Conservation (phyloP, 2,329 filamentous ascomycete species). For the Fusarium coicis region DNA sequence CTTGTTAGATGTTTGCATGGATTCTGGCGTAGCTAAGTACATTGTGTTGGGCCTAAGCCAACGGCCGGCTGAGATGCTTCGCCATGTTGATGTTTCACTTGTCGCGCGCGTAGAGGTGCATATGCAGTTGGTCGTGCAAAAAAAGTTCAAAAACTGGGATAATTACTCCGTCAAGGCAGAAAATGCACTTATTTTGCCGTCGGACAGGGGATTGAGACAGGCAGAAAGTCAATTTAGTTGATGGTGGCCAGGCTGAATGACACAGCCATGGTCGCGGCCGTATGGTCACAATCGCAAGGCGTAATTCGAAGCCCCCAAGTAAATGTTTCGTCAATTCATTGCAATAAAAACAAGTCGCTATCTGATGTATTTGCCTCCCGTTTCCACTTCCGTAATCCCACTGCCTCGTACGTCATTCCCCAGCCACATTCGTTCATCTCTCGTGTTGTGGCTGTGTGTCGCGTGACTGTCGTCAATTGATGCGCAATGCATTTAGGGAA, state of each 20-base stretch:
- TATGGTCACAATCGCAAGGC: neutral
- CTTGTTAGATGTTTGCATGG: neutral
- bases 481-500: neutral
- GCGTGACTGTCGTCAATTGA: neutral
- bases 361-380: neutral
- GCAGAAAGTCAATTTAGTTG: neutral
- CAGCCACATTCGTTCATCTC: neutral
- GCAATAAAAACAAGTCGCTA: neutral
- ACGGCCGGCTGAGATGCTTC: neutral
- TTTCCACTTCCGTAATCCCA: rapidly evolving
- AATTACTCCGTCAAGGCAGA: neutral
- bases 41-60: rapidly evolving
- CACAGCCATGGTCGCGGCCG: neutral
- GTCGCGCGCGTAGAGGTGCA: neutral
- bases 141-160: too few relatives aligned
- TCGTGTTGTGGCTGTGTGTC: rapidly evolving
- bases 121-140: neutral
- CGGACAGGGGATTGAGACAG: rapidly evolving
- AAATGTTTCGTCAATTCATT: neutral
- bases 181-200: rapidly evolving
- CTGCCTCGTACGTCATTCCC: neutral
- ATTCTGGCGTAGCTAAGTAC: neutral
- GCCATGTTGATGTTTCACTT: neutral
- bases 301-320: rapidly evolving
- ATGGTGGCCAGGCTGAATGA: neutral